These are phyloP conservation scores for Rhizopogon vesiculosus DNA, from an alignment of 768 basidiomycete species.

Conservation along the genomic window DNA sequence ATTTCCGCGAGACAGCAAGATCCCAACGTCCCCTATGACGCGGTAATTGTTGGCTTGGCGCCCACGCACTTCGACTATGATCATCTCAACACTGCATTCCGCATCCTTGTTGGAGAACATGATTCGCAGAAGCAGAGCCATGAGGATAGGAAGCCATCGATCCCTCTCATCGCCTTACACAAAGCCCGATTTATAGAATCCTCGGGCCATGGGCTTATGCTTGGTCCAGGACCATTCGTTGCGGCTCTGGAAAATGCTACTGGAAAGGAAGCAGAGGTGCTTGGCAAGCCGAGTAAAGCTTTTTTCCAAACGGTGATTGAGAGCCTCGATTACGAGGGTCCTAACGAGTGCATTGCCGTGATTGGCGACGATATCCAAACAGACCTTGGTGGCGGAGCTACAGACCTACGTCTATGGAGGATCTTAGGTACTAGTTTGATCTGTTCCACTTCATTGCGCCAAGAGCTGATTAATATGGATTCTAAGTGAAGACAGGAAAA, in stretches of 20 bases:
- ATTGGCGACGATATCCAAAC: constrained; percentile 65
- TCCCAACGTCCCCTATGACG: constrained; percentile 35
- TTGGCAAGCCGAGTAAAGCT: constrained; percentile 58
- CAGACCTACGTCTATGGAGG: constrained; percentile 56
- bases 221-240: constrained; percentile 72
- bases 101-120: constrained; percentile 48
- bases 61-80: constrained; percentile 48
- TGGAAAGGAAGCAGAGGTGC: constrained; percentile 41
- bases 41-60: constrained; percentile 62
- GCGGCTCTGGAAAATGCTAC: constrained; percentile 54
- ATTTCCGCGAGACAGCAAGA: constrained; percentile 9
- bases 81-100: constrained; percentile 60
- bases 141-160: neutral
- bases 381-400: constrained; percentile 60
- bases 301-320: constrained; percentile 59
- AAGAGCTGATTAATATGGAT: neutral
- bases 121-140: constrained; percentile 4
- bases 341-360: constrained; percentile 36
- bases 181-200: constrained; percentile 47
- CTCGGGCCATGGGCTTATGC: constrained; percentile 44
- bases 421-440: constrained; percentile 45
- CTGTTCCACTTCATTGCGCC: constrained; percentile 1
- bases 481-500: constrained; percentile 62
- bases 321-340: constrained; percentile 29
- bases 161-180: constrained; percentile 57